A percentile compares a stretch with the other conserved stretches of the same genome.
Conservation (phyloP, 108 stramenopile species). For the Nitzschia putrida region DNA sequence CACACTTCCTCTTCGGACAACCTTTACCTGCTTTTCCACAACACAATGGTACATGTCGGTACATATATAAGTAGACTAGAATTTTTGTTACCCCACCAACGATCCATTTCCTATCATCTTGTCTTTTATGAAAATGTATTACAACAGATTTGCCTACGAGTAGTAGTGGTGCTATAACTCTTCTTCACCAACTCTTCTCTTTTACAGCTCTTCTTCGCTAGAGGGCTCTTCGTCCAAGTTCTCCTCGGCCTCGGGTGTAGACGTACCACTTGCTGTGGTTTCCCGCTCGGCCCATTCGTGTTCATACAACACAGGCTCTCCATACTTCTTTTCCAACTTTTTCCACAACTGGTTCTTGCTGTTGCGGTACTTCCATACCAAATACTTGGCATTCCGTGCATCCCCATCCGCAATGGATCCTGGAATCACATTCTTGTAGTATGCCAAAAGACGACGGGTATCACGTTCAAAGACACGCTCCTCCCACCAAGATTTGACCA, state of each 20-base stretch:
- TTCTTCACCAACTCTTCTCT: not conserved
- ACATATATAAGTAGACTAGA: too few species aligned
- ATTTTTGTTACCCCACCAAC: too few species aligned
- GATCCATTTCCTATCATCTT: too few species aligned
- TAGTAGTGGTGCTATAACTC: not conserved
- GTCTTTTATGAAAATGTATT: too few species aligned
- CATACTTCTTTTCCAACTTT: conserved; percentile 81
- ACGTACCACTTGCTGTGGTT: conserved; percentile 1
- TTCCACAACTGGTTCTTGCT: conserved; percentile 82
- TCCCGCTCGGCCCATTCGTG: conserved; percentile 72
- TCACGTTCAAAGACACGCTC: conserved; percentile 75
- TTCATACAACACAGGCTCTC: conserved; percentile 55
- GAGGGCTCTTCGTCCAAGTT: not conserved
- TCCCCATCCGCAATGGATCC: conserved; percentile 81
- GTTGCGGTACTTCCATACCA: conserved; percentile 80
- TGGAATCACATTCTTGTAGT: conserved; percentile 77
- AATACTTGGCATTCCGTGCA: conserved; percentile 66
- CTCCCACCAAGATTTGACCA: conserved; percentile 80
- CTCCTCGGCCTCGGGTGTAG: too few species aligned
- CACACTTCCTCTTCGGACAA: not conserved
- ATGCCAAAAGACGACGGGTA: conserved; percentile 68
- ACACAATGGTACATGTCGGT: too few species aligned
- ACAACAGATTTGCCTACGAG: too few species aligned
- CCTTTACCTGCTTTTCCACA: too few species aligned
- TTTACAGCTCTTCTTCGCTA: not conserved